Evolutionary conservation across 164 flowering plant genomes (phyloP).

Genomic region (Pachysandra terminalis): DNA sequence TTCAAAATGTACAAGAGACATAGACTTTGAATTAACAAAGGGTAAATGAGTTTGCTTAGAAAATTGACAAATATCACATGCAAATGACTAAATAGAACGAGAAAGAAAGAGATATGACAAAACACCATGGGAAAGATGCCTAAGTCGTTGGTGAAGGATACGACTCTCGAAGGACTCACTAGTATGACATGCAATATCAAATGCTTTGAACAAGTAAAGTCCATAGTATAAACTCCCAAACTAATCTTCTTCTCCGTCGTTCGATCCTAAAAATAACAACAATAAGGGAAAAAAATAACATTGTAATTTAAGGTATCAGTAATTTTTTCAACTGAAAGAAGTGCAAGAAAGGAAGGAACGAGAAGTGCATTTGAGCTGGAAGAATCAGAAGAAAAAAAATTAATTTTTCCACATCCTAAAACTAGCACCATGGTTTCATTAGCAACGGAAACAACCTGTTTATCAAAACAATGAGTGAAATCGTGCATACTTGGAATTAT

Average conservation of each 20-base stretch:
- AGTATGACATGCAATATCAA: no score
- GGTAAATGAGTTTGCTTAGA: no score
- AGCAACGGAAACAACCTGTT: constrained; percentile 12
- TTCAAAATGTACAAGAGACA: no score
- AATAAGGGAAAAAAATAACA: constrained; percentile 11
- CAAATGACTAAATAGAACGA: no score
- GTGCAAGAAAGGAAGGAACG: constrained; percentile 6
- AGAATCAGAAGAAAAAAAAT: background rate
- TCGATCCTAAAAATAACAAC: background rate
- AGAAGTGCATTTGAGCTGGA: background rate
- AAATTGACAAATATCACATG: no score
- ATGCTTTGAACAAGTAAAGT: no score
- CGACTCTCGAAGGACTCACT: no score
- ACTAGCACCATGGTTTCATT: constrained; percentile 9
- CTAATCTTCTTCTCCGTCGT: background rate
- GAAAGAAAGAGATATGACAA: no score
- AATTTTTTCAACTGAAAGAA: constrained; percentile 4
- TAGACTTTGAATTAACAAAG: no score
- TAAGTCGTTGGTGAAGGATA: no score
- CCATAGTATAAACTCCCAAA: no score
- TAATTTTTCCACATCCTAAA: constrained; percentile 4
- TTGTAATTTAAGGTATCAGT: constrained; percentile 7
- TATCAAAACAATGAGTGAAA: constrained; percentile 4
- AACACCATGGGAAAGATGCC: no score
- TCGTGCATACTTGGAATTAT: background rate